Evolutionary conservation across 1,284 basidiomycete species (phyloP), one percentile per base, ranked within the genome.

Genomic region (Exobasidium cylindrosporum): DNA sequence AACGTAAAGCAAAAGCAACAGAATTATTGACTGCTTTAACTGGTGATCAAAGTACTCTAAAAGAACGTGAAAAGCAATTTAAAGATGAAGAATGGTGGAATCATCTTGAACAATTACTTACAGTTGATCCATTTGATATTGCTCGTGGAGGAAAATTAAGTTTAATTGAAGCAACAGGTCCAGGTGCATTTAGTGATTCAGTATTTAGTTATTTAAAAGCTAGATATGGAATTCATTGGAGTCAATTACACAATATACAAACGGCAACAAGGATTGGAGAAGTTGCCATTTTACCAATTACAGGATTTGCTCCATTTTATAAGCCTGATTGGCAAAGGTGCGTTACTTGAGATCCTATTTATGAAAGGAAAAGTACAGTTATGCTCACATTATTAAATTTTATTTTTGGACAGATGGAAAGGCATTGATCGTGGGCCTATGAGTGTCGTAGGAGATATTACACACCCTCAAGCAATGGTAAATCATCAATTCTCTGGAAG

Each of bases 391-490:
- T n/a, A n/a, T n/a, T n/a, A n/a, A n/a, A n/a, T 40, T 17, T 40
- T 40, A 40, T 17, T 17, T 40, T 17, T 17, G 7, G 10, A 40
- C 35, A 40, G 47, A 50, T 50, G 47, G 47, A 50, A 50, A 28
- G 47, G 47, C 26, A 24, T 50, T 24, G 47, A 50, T 5, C 47
- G 47, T 4, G 47, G 47, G 2, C 21, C 47, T 4, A 50, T 50
- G 47, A 28, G 21, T 7, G 47, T 50, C 26, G 47, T 50, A 4
- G 47, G 47, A 21, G 47, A 50, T 28, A 50, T 50, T 28, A 50
- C 47, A 13, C 47, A 50, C 26, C 47, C 47, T 50, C 47, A 50
- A 50, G 47, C 47, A 50, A 50, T 50, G 47, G 47, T 50, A 13
- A 50, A 50, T 50, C 47, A 50, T 50, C 47, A 50, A 4, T 50